Percentiles rank a stretch among this genome's conserved stretches.
phyloP scores from a whole-genome alignment of 2,329 filamentous ascomycete species.

The Penicillium italicum region DNA sequence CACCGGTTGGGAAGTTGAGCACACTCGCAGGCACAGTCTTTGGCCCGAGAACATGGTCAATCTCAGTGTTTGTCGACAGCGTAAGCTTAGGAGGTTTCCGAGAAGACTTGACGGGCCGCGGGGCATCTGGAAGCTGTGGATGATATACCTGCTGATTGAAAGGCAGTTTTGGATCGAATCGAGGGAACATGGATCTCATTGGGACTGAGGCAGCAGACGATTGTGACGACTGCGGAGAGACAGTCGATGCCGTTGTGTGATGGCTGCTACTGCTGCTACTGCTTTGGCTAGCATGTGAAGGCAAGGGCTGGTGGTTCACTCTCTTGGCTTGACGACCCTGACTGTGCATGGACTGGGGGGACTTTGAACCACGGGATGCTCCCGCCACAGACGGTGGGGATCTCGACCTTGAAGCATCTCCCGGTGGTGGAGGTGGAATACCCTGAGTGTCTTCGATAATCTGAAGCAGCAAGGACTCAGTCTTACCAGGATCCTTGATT shows the following conservation, averaged over 20 bases:
- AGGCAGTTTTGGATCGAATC: constrained; percentile 39
- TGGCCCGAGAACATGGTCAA: constrained; percentile 36
- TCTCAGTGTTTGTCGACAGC: constrained; percentile 33
- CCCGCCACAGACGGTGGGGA: constrained; percentile 13
- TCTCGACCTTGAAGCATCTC: constrained; percentile 18
- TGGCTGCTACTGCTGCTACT: constrained; percentile 17
- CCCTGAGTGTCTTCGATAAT: constrained; percentile 38
- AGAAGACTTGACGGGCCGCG: constrained; percentile 12
- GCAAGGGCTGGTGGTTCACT: constrained; percentile 9
- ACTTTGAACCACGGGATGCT: constrained; percentile 10
- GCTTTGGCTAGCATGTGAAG: constrained; percentile 13
- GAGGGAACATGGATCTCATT: constrained; percentile 47
- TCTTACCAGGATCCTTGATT: constrained; percentile 25
- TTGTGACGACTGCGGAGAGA: constrained; percentile 18
- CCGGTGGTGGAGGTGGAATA: constrained; percentile 26
- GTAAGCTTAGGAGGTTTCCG: constrained; percentile 29
- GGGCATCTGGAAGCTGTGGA: constrained; percentile 23
- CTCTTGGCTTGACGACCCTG: constrained; percentile 14
- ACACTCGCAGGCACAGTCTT: constrained; percentile 45
- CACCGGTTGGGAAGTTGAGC: constrained; percentile 39
- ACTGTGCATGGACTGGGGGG: constrained; percentile 16
- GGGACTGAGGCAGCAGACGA: constrained; percentile 33
- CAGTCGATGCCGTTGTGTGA: constrained; percentile 9
- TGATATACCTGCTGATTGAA: constrained; percentile 39
- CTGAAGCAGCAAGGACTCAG: constrained; percentile 38